Evolutionary conservation across 2,329 filamentous ascomycete genomes (phyloP), one percentile per base, ranked within the genome.

Genomic region (Thermothelomyces thermophilus): DNA sequence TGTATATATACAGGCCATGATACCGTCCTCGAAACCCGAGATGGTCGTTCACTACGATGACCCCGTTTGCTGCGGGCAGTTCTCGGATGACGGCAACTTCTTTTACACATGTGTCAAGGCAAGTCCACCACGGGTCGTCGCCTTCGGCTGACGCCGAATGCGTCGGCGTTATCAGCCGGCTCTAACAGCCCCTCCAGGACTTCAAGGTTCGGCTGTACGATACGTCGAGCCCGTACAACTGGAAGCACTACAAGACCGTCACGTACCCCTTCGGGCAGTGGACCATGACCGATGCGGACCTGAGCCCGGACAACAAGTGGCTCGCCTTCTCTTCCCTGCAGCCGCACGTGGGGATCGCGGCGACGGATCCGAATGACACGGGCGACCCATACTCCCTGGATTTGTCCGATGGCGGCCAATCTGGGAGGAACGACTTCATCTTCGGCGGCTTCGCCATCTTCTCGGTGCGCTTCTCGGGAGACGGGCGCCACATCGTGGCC

Each of bases 151-250:
- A 16, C 16, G 22, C 5, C 17, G 11, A n/a, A n/a, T n/a, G n/a
- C n/a, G n/a, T n/a, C n/a, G n/a, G n/a, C n/a, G n/a, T n/a, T n/a
- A n/a, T 11, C 26, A 16, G 28, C 4, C 17, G 10, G 2, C 24
- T 14, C 47, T 54, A 11, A 54, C 50, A 40, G n/a, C 22, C 1
- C 7, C 13, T 4, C 9, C 89, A 96, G 67, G 90, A 97, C 67
- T 95, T 95, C 70, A 86, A 83, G 59, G 90, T 98, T 9, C 85
- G 90, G 46, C 90, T 98, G 87, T 98, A 97, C 68, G 91, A 97
- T 66, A 97, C 93, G 0, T 90, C 87, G 1, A 95, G 96, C 60
- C 90, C 91, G 0, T 95, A 93, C 67, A 80, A 90, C 57, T 98
- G 93, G 93, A 86, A 85, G 64, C 90, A 95, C 66, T 96, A 96